These are phyloP conservation scores for Cercospora beticola DNA, from an alignment of 2,329 filamentous ascomycete species.

Conservation along the genomic window DNA sequence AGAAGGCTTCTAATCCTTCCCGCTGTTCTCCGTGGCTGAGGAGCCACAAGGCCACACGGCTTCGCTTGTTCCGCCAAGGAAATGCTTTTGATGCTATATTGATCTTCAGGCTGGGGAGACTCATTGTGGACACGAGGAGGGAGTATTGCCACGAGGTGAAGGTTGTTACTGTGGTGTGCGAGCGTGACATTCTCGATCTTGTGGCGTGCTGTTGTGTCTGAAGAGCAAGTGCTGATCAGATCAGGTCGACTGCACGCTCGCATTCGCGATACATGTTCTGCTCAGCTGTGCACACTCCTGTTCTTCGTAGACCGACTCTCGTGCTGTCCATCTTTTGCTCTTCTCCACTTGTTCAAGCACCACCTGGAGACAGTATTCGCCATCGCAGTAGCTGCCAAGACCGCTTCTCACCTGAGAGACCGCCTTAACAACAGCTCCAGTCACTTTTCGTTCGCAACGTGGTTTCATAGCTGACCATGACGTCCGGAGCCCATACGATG, in stretches of 20 bases:
- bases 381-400: neutral
- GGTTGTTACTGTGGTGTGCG: neutral
- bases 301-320: neutral
- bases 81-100: neutral
- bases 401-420: neutral
- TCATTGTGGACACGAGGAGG: neutral
- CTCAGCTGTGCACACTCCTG: neutral
- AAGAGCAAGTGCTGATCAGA: neutral
- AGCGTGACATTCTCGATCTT: neutral
- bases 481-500: neutral
- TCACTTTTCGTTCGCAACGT: neutral
- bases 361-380: neutral
- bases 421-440: neutral
- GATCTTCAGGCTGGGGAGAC: neutral
- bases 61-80: neutral
- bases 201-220: neutral
- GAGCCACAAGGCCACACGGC: neutral
- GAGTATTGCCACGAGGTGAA: neutral
- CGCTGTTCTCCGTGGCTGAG: neutral
- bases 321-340: neutral
- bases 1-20: conserved; percentile 2
- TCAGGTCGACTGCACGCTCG: neutral
- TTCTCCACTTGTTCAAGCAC: neutral
- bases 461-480: neutral
- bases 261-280: neutral